These are phyloP conservation scores for Striga hermonthica DNA, from an alignment of 305 asterid genomes.

Conservation along the genomic window DNA sequence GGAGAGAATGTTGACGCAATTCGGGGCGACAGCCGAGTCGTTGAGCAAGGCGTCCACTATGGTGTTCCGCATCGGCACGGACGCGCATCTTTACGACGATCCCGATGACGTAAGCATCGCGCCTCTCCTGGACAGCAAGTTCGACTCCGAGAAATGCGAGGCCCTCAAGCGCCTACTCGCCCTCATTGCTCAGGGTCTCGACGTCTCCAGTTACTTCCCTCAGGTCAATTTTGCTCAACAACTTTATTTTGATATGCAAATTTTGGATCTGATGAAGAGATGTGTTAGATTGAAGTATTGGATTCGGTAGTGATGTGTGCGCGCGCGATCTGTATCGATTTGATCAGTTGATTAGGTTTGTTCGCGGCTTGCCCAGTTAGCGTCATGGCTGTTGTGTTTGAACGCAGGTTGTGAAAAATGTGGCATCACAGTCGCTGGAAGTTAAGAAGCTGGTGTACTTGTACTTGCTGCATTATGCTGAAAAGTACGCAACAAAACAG, in stretches of 20 bases:
- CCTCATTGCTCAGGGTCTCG: conserved; percentile 86
- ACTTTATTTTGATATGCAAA: conserved; percentile 18
- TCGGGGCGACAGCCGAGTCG: conserved; percentile 76
- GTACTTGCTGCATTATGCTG: conserved; percentile 91
- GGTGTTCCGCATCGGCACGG: conserved; percentile 95
- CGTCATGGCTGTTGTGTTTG: conserved; percentile 28
- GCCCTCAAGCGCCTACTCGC: conserved; percentile 97
- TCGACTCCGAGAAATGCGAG: conserved; percentile 91
- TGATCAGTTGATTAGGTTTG: not conserved
- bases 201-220: conserved; percentile 83
- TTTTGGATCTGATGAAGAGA: conserved; percentile 13
- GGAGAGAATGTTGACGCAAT: conserved; percentile 51
- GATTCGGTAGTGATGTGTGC: not conserved
- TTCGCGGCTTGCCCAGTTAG: conserved; percentile 18
- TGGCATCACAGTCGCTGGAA: conserved; percentile 85
- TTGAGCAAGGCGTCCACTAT: conserved; percentile 88
- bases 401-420: conserved; percentile 89
- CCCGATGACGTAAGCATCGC: conserved; percentile 88
- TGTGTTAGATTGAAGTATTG: conserved; percentile 1
- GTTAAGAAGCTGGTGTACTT: conserved; percentile 95
- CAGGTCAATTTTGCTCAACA: conserved; percentile 42
- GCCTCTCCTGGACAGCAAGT: conserved; percentile 90
- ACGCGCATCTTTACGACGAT: conserved; percentile 94
- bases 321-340: conserved; percentile 1
- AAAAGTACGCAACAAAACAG: conserved; percentile 50